phyloP scores from a whole-genome alignment of 345 rosid genomes.

The Eucalyptus marginata region DNA sequence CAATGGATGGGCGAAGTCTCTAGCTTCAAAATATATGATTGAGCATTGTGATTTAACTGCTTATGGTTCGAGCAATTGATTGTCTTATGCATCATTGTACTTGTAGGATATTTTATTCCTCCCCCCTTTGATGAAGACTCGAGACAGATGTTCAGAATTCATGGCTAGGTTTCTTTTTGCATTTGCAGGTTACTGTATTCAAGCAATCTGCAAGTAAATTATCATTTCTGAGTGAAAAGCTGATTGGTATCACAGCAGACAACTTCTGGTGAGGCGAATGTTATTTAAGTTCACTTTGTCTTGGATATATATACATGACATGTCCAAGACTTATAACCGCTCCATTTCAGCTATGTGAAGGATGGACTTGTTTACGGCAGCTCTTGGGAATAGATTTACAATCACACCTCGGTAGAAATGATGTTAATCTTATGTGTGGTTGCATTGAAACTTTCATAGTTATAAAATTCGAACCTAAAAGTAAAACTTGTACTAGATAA shows the following conservation, averaged over 20 bases:
- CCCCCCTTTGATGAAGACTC: background rate
- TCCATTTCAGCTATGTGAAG: no score
- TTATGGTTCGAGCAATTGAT: background rate
- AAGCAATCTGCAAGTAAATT: slow-evolving; percentile 69
- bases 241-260: slow-evolving; percentile 87
- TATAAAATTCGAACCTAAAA: background rate
- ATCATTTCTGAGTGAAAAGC: slow-evolving; percentile 80
- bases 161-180: background rate
- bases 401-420: background rate
- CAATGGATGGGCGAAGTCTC: background rate
- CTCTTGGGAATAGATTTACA: no score
- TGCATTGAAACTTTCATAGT: background rate
- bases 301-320: no score
- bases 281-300: no score
- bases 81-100: background rate
- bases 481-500: background rate
- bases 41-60: background rate
- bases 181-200: slow-evolving; percentile 66
- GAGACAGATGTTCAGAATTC: background rate
- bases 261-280: slow-evolving; percentile 34
- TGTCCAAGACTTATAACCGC: no score
- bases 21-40: background rate
- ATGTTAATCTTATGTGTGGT: background rate
- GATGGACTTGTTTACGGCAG: no score
- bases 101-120: background rate